A percentile compares a stretch with the other conserved stretches of the same genome.
phyloP scores from a whole-genome alignment of 371 early-diverging fungal genomes.

The Blakeslea trispora region DNA sequence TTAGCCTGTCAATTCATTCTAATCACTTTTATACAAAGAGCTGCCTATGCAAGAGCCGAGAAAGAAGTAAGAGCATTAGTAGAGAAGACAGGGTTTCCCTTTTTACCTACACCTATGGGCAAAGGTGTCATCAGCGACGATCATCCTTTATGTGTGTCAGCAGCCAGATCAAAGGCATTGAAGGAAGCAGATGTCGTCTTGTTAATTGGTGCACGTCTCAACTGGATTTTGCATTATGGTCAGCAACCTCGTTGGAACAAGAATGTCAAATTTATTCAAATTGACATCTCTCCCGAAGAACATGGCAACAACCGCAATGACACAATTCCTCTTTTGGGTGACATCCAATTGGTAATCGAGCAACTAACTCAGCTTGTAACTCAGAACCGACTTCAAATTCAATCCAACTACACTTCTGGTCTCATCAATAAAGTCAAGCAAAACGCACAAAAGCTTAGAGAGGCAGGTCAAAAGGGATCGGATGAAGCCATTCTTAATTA shows the following conservation, averaged over 20 bases:
- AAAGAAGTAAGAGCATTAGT: constrained; percentile 57
- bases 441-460: constrained; percentile 47
- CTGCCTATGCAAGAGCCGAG: constrained; percentile 72
- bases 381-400: constrained; percentile 9
- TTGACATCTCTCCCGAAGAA: constrained; percentile 74
- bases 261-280: constrained; percentile 67
- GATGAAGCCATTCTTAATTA: constrained; percentile 64
- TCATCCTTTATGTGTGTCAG: constrained; percentile 65
- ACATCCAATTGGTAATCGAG: constrained; percentile 52
- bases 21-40: constrained; percentile 35
- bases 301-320: constrained; percentile 54
- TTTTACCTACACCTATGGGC: constrained; percentile 84
- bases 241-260: constrained; percentile 57
- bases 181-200: constrained; percentile 72
- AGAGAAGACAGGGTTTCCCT: constrained; percentile 62
- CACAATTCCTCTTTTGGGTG: constrained; percentile 64
- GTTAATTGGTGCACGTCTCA: constrained; percentile 73
- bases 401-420: constrained; percentile 26
- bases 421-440: constrained; percentile 42
- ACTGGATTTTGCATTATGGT: constrained; percentile 86
- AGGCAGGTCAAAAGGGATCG: constrained; percentile 31
- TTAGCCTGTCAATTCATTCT: too few relatives aligned
- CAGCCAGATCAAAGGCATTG: constrained; percentile 74
- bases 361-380: constrained; percentile 45
- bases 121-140: constrained; percentile 74